Base-by-base conservation (phyloP, 2,329 filamentous ascomycete genomes). In the Alternaria infectoria region DNA sequence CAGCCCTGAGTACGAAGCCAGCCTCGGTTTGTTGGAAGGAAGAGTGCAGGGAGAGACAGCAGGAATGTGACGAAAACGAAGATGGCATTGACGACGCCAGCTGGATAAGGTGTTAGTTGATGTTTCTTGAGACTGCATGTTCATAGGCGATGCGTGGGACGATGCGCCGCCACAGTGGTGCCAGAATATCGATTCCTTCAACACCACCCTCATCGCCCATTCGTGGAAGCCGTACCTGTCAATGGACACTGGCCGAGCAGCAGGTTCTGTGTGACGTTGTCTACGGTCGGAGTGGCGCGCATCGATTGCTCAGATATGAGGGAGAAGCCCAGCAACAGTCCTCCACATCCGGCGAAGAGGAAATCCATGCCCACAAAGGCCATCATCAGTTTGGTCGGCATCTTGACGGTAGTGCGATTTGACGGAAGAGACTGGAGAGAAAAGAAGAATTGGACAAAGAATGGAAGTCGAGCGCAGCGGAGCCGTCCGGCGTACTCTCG, bases 1-100 rank as follows among this genome's bases (percentile, higher is more conserved):
- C 88, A 91, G 52, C 87, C 89, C 61, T 90, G 88, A 15, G 89
- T 66, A 78, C 93, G 92, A 71, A 95, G 85, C 88, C 89, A 92
- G 67, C 86, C 84, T 67, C 91, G 86, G 54, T 86, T 87, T 54
- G 85, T 87, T 6, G 88, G 87, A 62, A 91, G 87, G 66, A 90
- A 84, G 59, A 95, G 82, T n/a, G 88, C 91, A 4, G 91, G 91
- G 15, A 96, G 80, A 7, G 90, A 91, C 64, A 89, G 77, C 59
- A 90, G 72, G 79, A 93, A 93, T 23, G 90, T 89, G 71, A 88
- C 74, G 78, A 95, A 89, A 76, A 93, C 87, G 74, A 94, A 83
- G 72, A 89, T 84, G 65, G 89, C 87, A 78, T 94, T 94, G 74
- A 86, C 89, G 67, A 94, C 88, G 62, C 89, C 90, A 56, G 89